A percentile compares a stretch with the other conserved stretches of the same genome.
Evolutionary conservation across 73 alveolate genomes (phyloP).

Genomic region (Halteria grandinella): DNA sequence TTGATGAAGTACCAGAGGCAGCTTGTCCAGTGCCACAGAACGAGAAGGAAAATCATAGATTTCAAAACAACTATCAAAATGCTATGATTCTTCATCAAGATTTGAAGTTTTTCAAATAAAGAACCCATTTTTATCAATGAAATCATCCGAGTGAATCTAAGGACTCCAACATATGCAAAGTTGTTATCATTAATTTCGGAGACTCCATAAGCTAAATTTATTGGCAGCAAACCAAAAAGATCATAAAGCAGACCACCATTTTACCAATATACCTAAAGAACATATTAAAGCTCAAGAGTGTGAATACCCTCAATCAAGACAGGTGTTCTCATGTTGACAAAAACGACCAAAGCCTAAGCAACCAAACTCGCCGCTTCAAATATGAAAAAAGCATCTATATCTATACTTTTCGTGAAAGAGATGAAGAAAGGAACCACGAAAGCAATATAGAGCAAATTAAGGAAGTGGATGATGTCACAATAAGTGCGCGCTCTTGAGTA

Average conservation of each 20-base stretch:
- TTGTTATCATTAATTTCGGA: neutral
- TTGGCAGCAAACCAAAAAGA: constrained; percentile 45
- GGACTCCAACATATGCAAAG: neutral
- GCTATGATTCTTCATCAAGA: constrained; percentile 2
- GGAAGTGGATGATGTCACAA: constrained; percentile 30
- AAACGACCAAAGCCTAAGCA: neutral
- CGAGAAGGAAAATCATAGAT: neutral
- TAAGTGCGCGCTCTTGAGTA: too few species aligned
- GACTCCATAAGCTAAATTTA: constrained; percentile 30
- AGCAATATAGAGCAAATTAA: constrained; percentile 14
- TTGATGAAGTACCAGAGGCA: constrained; percentile 57
- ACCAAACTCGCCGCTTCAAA: constrained; percentile 8
- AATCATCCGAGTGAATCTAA: constrained; percentile 24
- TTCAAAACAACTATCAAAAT: constrained; percentile 5
- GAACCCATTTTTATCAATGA: constrained; percentile 17
- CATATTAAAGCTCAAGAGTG: neutral
- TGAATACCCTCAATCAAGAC: constrained; percentile 18
- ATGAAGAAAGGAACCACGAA: constrained; percentile 45
- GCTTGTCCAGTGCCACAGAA: constrained; percentile 52
- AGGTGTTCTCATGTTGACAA: constrained; percentile 34
- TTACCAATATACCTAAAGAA: neutral
- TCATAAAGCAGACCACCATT: constrained; percentile 53
- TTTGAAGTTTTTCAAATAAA: constrained; percentile 30
- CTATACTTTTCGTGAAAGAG: too few species aligned
- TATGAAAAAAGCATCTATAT: neutral